phyloP scores from a whole-genome alignment of 768 basidiomycete species.

The Lentinula boryana region DNA sequence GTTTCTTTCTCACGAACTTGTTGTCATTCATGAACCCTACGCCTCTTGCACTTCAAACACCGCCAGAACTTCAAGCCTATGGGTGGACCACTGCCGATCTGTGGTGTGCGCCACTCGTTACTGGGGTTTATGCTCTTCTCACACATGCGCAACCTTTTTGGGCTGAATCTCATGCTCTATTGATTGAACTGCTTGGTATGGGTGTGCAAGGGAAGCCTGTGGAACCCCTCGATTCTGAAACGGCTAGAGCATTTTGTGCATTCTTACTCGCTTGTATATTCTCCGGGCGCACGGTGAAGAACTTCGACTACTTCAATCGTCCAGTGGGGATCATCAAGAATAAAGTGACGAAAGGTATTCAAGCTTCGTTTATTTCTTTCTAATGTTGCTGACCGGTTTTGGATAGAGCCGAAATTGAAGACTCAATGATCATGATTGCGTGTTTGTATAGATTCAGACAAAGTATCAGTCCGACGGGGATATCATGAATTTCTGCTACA shows the following conservation, averaged over 20 bases:
- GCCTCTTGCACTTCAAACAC: slow-evolving; percentile 62
- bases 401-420: slow-evolving; percentile 1
- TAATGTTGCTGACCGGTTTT: neutral
- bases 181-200: slow-evolving; percentile 41
- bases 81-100: slow-evolving; percentile 86
- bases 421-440: neutral
- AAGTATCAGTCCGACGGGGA: no score
- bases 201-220: slow-evolving; percentile 23
- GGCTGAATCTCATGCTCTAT: slow-evolving; percentile 49
- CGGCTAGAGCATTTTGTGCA: slow-evolving; percentile 69
- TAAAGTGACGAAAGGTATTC: neutral
- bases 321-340: neutral
- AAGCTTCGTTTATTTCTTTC: neutral
- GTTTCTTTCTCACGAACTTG: slow-evolving; percentile 74
- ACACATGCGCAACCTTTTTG: slow-evolving; percentile 88
- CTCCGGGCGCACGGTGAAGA: slow-evolving; percentile 56
- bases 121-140: slow-evolving; percentile 72
- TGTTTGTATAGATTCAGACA: neutral
- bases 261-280: slow-evolving; percentile 60
- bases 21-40: slow-evolving; percentile 74
- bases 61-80: slow-evolving; percentile 71
- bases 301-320: slow-evolving; percentile 30
- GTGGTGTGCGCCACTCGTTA: slow-evolving; percentile 79
- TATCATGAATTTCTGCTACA: no score
- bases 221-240: slow-evolving; percentile 52